Evolutionary conservation across 805 yeast species (phyloP), one percentile per base, ranked within the genome.

Genomic region (Candida loeiensis): DNA sequence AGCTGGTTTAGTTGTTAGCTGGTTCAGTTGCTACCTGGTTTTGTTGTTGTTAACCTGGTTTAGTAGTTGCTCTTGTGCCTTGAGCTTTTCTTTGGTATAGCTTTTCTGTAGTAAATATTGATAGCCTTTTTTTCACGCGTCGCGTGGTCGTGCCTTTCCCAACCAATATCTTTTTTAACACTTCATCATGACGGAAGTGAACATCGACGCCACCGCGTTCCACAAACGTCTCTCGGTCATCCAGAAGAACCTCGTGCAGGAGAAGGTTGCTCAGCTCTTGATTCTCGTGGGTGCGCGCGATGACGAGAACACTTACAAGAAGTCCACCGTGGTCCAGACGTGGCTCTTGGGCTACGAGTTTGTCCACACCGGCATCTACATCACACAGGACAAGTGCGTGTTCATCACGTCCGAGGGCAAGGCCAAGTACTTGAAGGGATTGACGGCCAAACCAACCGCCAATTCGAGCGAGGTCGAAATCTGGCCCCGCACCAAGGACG

Each of bases 271-370:
- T 6, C 58, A 63, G 32, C 48, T 64, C 15, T 51, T 88, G 45
- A 76, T 86, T 34, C 78, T 86, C 11, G 82, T 85, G 34, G 98
- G 97, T 9, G 85, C 95, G 6, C 71, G 86, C 32, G 89, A 87
- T 56, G 93, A 85, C 45, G 91, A 85, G 48, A 85, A 88, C 58
- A 95, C 95, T 35, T 89, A 87, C 62, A 88, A 85, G 57, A 87
- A 87, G 63, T 82, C 95, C 9, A 81, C 95, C 1, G 82, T 85
- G 33, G 63, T 90, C 34, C 97, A 90, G 59, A 84, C 80, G 38
- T 91, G 98, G 98, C 67, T 91, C 39, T 66, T 91, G 36, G 96
- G 97, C 3, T 91, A 90, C 59, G 98, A 93, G 59, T 91, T 91
- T 56, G 95, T 95, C n/a, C 93, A 93, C 37, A 89, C 97, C 1